A percentile compares a stretch with the other conserved stretches of the same genome.
Evolutionary conservation across 345 rosid genomes (phyloP).

Genomic region (Isatis tinctoria): DNA sequence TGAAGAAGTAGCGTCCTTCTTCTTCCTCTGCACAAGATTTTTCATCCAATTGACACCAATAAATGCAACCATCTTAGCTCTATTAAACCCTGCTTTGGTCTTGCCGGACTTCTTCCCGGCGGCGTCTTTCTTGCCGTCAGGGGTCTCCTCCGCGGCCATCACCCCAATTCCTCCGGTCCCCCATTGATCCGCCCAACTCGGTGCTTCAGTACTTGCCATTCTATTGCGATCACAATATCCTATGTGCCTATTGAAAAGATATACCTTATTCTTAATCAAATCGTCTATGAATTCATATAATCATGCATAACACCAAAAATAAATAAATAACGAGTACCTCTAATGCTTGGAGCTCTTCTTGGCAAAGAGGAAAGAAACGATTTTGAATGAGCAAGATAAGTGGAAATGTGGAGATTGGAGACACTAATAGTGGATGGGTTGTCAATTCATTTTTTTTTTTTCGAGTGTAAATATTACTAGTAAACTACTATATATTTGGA

Average conservation of each 20-base stretch:
- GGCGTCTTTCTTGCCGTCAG: slow-evolving; percentile 35
- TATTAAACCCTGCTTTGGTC: slow-evolving; percentile 35
- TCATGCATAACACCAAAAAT: background rate
- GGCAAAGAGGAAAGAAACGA: background rate
- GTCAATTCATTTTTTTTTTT: slow-evolving; percentile 10
- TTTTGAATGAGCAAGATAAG: slow-evolving; percentile 2
- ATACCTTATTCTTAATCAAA: background rate
- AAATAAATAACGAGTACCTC: slow-evolving; percentile 10
- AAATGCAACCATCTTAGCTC: slow-evolving; percentile 39
- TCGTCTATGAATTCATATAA: background rate
- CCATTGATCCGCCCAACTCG: slow-evolving; percentile 97
- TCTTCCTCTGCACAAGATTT: slow-evolving; percentile 42
- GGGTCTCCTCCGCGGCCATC: slow-evolving; percentile 39
- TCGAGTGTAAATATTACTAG: background rate
- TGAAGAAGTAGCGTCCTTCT: slow-evolving; percentile 30
- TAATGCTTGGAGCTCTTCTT: slow-evolving; percentile 19
- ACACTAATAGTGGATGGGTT: slow-evolving; percentile 30
- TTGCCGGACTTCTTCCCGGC: slow-evolving; percentile 36
- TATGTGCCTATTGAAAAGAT: background rate
- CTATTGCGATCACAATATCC: background rate
- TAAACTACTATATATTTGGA: background rate
- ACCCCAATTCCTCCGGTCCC: slow-evolving; percentile 73
- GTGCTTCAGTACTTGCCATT: slow-evolving; percentile 77
- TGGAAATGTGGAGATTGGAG: slow-evolving; percentile 14
- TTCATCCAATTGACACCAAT: slow-evolving; percentile 64